These are phyloP conservation scores for Pythium brachiatum DNA, from an alignment of 352 stramenopile genomes.

Conservation along the genomic window DNA sequence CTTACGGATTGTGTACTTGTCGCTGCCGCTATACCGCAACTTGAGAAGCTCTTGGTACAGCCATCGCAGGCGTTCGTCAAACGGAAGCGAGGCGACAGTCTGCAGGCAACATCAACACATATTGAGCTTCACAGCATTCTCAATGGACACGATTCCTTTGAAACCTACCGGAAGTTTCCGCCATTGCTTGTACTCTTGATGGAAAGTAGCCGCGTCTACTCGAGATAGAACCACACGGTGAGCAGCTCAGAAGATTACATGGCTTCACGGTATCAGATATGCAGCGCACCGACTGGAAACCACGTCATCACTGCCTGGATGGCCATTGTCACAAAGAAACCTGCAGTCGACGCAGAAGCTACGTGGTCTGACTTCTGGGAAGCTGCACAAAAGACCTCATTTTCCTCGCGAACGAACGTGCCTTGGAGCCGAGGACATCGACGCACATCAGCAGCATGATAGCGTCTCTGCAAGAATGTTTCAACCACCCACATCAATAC, in stretches of 20 bases:
- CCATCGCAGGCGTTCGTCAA: slow-evolving; percentile 65
- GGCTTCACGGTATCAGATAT: neutral
- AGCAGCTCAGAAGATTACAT: neutral
- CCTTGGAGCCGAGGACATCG: slow-evolving; percentile 1
- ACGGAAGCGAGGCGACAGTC: slow-evolving; percentile 40
- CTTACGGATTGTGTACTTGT: slow-evolving; percentile 69
- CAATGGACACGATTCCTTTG: too few species aligned
- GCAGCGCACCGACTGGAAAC: slow-evolving; percentile 7
- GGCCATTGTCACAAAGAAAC: slow-evolving; percentile 10
- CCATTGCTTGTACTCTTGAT: slow-evolving; percentile 16
- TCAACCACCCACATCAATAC: too few species aligned
- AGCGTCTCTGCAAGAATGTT: slow-evolving; percentile 7
- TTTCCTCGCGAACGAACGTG: slow-evolving; percentile 9
- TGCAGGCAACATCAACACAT: slow-evolving; percentile 24
- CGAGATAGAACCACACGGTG: neutral
- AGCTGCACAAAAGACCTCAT: too few species aligned
- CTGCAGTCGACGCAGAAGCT: neutral
- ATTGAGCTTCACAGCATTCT: neutral
- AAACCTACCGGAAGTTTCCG: slow-evolving; percentile 14
- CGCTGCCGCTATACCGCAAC: slow-evolving; percentile 44
- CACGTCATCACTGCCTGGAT: slow-evolving; percentile 7
- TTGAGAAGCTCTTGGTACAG: slow-evolving; percentile 67
- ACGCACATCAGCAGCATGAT: slow-evolving; percentile 8
- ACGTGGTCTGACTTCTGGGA: neutral
- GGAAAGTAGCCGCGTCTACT: neutral